Base-by-base conservation (phyloP, 2,329 filamentous ascomycete genomes). In the Alternaria arbusti region DNA sequence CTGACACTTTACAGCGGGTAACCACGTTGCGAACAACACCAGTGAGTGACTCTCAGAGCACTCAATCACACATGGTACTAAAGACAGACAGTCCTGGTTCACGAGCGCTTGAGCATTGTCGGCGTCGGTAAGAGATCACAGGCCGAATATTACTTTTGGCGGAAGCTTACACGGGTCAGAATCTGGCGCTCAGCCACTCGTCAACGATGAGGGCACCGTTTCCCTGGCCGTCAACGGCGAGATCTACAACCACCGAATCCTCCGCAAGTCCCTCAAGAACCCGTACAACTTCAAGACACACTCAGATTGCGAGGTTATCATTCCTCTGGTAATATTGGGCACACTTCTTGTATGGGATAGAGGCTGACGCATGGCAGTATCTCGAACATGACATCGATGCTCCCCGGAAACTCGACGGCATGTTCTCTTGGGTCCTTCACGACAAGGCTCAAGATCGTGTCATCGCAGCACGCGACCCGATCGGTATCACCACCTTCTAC, bases 371-470 rank as follows among this genome's bases (percentile, higher is more conserved):
- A 23, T 23, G 13, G 52, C 66, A 97, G 92, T 99, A 99, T 81
- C 88, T 94, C 84, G 90, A 98, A 83, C 88, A 96, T 87, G 96
- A 90, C 76, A 86, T 96, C 72, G 94, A 98, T 77, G 93, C 95
- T 62, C 94, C 96, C 66, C 96, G 95, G 83, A 86, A 93, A 82
- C 89, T 99, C 72, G 96, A 99, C 81, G 96, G 96, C 85, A 99
- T 99, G 96, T 99, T 99, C 88, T 97, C 95, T 15, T 99, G 96
- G 84, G 94, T 99, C 60, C 88, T 99, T 57, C 97, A 97, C 83
- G 96, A 99, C 85, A 97, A 97, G 88, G 90, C 89, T 72, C 89
- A 94, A 81, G 92, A 99, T 85, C 91, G 96, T 71, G 92, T 94
- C 67, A 89, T 99, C 77, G 96, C 96, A 62, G 96, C 96, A 59